Evolutionary conservation across 1,284 basidiomycete species (phyloP).

Genomic region (Fomitopsis pinicola): DNA sequence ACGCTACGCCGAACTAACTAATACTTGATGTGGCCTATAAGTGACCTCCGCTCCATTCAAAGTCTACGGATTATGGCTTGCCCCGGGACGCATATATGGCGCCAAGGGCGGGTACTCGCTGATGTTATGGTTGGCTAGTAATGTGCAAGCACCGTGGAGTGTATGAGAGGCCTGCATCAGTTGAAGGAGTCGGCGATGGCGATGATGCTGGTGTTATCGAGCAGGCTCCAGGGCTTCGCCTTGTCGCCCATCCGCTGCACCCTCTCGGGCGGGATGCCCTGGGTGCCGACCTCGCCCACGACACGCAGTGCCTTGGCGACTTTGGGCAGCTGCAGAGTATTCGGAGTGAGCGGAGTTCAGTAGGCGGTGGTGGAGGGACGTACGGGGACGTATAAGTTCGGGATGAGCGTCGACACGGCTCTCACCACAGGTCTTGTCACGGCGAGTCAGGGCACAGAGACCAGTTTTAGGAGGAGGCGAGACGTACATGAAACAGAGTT

Average conservation of each 20-base stretch:
- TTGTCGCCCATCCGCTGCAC: not conserved
- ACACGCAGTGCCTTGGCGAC: constrained; percentile 10
- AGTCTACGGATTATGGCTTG: too few species aligned
- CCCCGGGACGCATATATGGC: too few species aligned
- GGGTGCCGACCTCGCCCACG: constrained; percentile 8
- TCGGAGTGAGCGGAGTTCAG: not conserved
- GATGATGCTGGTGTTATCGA: constrained; percentile 2
- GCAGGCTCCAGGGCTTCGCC: not conserved
- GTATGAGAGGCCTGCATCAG: not conserved
- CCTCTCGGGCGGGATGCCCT: constrained; percentile 6
- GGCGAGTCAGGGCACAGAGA: not conserved
- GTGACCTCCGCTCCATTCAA: too few species aligned
- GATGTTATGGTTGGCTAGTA: not conserved
- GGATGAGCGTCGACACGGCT: not conserved
- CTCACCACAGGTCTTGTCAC: not conserved
- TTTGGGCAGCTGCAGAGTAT: constrained; percentile 1
- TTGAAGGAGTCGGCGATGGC: not conserved
- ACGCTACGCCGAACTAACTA: too few species aligned
- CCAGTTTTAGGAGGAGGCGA: too few species aligned
- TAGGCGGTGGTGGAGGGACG: not conserved
- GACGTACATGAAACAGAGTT: not conserved
- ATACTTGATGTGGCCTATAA: too few species aligned
- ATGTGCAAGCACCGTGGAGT: not conserved
- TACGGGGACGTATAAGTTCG: not conserved
- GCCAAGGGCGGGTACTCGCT: not conserved